A percentile compares a stretch with the other conserved stretches of the same genome.
These are phyloP conservation scores for Dendrocalamus latiflorus DNA, from an alignment of 202 grass and related monocot species.

Conservation along the genomic window DNA sequence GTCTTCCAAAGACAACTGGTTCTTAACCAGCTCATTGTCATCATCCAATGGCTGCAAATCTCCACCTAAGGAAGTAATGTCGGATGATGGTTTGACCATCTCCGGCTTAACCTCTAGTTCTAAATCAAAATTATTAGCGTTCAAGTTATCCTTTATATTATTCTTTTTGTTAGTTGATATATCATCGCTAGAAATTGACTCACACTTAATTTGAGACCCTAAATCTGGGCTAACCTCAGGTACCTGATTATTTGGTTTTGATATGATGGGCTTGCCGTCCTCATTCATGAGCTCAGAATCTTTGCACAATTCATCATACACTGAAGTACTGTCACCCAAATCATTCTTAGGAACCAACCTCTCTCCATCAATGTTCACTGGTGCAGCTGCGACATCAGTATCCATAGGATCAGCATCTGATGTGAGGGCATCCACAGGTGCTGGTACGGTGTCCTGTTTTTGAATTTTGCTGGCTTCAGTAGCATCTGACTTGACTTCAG, in stretches of 20 bases:
- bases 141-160: conserved; percentile 91
- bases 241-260: conserved; percentile 75
- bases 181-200: conserved; percentile 87
- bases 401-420: conserved; percentile 40
- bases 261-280: conserved; percentile 31
- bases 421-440: conserved; percentile 1
- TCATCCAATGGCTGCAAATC: conserved; percentile 62
- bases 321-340: not conserved
- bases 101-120: conserved; percentile 92
- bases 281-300: conserved; percentile 39
- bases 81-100: conserved; percentile 54
- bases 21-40: conserved; percentile 73
- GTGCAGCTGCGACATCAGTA: conserved; percentile 28
- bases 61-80: conserved; percentile 55
- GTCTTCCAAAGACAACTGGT: conserved; percentile 67
- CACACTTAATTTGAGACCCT: conserved; percentile 89
- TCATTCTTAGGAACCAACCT: conserved; percentile 14
- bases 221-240: conserved; percentile 81
- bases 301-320: conserved; percentile 32
- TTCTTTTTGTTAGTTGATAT: conserved; percentile 91
- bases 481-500: conserved; percentile 26
- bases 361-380: conserved; percentile 13
- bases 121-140: conserved; percentile 99
- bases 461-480: conserved; percentile 30
- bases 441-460: not conserved